phyloP scores from a whole-genome alignment of 352 stramenopile species.

The Globisporangium abappressorium region DNA sequence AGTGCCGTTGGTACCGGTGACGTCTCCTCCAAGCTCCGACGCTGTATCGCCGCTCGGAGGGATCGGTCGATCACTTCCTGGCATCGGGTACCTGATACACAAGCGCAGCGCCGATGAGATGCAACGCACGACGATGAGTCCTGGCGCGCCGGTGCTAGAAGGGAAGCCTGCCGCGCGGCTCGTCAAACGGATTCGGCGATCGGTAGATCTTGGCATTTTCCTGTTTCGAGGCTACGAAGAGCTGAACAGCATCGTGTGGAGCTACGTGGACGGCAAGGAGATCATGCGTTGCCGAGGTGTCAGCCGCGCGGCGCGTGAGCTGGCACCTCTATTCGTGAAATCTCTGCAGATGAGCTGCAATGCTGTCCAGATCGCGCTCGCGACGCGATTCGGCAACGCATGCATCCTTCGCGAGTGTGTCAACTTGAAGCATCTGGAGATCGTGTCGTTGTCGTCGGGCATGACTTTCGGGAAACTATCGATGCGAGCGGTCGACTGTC shows the following conservation, averaged over 20 bases:
- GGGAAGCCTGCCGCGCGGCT: constrained; percentile 12
- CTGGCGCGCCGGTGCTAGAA: constrained; percentile 20
- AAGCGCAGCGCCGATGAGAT: constrained; percentile 40
- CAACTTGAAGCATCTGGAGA: constrained; percentile 65
- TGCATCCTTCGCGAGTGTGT: constrained; percentile 63
- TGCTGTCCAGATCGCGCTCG: constrained; percentile 54
- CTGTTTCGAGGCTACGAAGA: constrained; percentile 67
- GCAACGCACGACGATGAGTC: constrained; percentile 30
- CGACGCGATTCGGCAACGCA: constrained; percentile 27
- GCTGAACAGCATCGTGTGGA: constrained; percentile 70
- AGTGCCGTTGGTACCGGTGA: not conserved
- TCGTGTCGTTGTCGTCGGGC: constrained; percentile 76
- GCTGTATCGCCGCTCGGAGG: constrained; percentile 2
- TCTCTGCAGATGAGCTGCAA: constrained; percentile 84
- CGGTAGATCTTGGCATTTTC: constrained; percentile 35
- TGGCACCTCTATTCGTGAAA: constrained; percentile 62
- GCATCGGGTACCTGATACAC: constrained; percentile 35
- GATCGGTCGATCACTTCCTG: constrained; percentile 21
- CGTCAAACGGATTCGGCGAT: constrained; percentile 15
- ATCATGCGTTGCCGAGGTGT: constrained; percentile 71
- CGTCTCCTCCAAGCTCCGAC: constrained; percentile 3
- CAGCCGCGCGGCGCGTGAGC: constrained; percentile 34
- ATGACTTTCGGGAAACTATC: constrained; percentile 83
- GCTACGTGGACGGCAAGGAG: constrained; percentile 72
- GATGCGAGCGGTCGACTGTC: constrained; percentile 82